A percentile compares a stretch with the other conserved stretches of the same genome.
phyloP scores from a whole-genome alignment of 306 rosid genomes.

The Morella rubra region DNA sequence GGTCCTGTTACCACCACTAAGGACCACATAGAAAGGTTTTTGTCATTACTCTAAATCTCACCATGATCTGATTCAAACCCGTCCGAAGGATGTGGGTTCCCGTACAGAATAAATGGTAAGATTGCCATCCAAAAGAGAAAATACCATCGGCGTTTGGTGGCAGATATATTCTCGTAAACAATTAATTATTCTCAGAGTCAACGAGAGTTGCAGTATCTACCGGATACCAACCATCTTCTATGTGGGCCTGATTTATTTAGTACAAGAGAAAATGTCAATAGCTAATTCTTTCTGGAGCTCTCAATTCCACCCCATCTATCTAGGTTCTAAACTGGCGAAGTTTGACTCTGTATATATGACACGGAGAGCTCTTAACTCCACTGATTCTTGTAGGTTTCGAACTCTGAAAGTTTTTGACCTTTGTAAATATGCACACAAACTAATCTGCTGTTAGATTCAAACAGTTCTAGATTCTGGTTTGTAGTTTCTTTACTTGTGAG shows the following conservation, averaged over 20 bases:
- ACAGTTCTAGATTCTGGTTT: not conserved
- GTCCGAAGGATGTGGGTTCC: constrained; percentile 61
- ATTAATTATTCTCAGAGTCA: constrained; percentile 2
- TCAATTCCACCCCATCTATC: not conserved
- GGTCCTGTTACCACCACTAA: constrained; percentile 33
- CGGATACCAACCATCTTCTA: not conserved
- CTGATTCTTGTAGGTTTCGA: not conserved
- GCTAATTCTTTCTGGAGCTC: constrained; percentile 2
- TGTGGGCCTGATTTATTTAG: not conserved
- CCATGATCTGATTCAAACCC: constrained; percentile 26
- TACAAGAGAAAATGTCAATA: not conserved
- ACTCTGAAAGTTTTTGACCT: not conserved
- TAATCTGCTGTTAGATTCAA: not conserved
- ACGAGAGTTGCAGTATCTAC: not conserved
- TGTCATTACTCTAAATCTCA: constrained; percentile 17
- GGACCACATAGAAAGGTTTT: constrained; percentile 4
- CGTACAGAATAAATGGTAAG: constrained; percentile 56
- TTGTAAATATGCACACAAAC: not conserved
- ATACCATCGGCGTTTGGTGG: constrained; percentile 27
- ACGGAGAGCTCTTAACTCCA: not conserved
- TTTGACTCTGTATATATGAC: constrained; percentile 3
- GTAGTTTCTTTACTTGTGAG: not conserved
- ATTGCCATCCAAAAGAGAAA: constrained; percentile 22
- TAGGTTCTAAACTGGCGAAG: not conserved
- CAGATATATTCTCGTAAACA: constrained; percentile 27